A percentile compares a stretch with the other conserved stretches of the same genome.
phyloP scores from a whole-genome alignment of 1,284 basidiomycete species.

The Microbotryum scabiosae region DNA sequence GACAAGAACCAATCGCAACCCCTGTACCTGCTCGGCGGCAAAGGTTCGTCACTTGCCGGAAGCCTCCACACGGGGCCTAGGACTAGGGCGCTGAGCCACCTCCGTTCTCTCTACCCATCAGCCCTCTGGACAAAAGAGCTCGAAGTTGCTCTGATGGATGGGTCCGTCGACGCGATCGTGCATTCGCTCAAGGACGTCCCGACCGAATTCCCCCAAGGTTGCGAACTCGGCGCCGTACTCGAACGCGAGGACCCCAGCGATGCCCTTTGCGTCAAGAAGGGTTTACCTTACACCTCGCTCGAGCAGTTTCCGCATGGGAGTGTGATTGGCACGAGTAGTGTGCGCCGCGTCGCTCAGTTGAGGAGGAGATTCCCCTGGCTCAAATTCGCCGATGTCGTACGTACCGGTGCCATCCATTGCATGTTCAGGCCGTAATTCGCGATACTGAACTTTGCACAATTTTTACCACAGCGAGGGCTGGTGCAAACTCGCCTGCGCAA shows the following conservation, averaged over 20 bases:
- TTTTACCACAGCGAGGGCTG: constrained; percentile 42
- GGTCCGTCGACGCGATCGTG: constrained; percentile 80
- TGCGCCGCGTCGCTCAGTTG: constrained; percentile 85
- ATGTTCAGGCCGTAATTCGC: background rate
- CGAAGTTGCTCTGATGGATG: constrained; percentile 66
- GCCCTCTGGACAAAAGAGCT: constrained; percentile 93
- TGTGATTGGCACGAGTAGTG: constrained; percentile 88
- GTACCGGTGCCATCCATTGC: constrained; percentile 35
- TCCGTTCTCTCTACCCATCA: constrained; percentile 43
- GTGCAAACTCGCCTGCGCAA: constrained; percentile 72
- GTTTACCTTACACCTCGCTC: constrained; percentile 61
- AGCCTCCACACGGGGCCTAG: constrained; percentile 32
- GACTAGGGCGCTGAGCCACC: constrained; percentile 37
- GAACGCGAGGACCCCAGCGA: constrained; percentile 86
- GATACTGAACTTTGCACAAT: constrained; percentile 3
- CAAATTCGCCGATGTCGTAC: constrained; percentile 76
- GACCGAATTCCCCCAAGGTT: constrained; percentile 67
- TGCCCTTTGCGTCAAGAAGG: constrained; percentile 76
- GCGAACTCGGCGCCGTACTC: constrained; percentile 74
- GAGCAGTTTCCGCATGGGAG: constrained; percentile 80
- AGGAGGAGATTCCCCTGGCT: constrained; percentile 69
- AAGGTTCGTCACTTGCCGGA: constrained; percentile 27
- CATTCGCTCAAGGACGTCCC: constrained; percentile 94
- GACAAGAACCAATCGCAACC: constrained; percentile 75
- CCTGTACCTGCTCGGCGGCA: constrained; percentile 47